Evolutionary conservation across 352 stramenopile genomes (phyloP).

Genomic region (Phytophthora aleatoria): DNA sequence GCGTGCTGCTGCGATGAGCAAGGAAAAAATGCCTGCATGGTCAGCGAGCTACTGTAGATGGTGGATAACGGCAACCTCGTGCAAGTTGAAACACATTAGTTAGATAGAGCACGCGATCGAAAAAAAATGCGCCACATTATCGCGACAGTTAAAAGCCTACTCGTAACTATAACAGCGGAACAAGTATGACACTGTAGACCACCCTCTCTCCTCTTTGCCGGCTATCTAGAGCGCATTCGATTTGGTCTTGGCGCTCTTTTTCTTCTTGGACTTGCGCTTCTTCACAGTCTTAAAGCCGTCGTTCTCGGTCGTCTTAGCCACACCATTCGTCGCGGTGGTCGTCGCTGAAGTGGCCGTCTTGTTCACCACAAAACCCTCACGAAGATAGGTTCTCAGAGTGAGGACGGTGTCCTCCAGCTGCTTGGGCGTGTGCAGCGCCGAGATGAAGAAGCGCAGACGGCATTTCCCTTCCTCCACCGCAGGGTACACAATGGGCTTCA

Average conservation of each 20-base stretch:
- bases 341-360: background rate
- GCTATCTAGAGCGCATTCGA: slow-evolving; percentile 1
- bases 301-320: slow-evolving; percentile 17
- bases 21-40: too few species aligned
- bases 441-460: slow-evolving; percentile 88
- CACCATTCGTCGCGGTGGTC: background rate
- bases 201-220: background rate
- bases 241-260: slow-evolving; percentile 25
- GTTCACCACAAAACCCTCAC: slow-evolving; percentile 13
- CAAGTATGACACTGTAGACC: background rate
- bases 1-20: too few species aligned
- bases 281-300: slow-evolving; percentile 27
- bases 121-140: slow-evolving; percentile 1
- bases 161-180: background rate
- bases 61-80: too few species aligned
- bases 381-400: slow-evolving; percentile 45
- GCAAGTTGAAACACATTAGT: too few species aligned
- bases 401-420: slow-evolving; percentile 68
- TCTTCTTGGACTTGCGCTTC: slow-evolving; percentile 35
- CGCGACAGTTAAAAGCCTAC: too few species aligned
- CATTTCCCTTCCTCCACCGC: slow-evolving; percentile 87
- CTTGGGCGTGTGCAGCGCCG: slow-evolving; percentile 67
- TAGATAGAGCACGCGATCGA: background rate
- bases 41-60: too few species aligned
- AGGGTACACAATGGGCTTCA: slow-evolving; percentile 88